Evolutionary conservation across 2,329 filamentous ascomycete species (phyloP).

Genomic region (Sporothrix phasma): DNA sequence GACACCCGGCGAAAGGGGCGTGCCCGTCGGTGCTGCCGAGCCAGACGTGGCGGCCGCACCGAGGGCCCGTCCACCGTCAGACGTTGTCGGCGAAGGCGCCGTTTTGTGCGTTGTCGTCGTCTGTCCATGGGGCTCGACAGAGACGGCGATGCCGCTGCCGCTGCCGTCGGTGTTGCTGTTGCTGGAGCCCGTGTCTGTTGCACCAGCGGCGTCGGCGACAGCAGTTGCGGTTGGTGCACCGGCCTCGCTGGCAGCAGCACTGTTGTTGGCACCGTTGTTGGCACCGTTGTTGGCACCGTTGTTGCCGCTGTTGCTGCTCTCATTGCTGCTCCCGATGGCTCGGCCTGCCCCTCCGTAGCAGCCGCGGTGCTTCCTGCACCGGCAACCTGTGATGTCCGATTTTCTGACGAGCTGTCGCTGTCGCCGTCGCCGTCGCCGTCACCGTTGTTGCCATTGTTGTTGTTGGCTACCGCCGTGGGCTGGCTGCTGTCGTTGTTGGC

Average conservation of each 20-base stretch:
- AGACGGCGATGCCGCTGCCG: constrained; percentile 4
- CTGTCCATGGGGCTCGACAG: constrained; percentile 8
- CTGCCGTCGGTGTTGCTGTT: no score
- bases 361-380: background rate
- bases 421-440: no score
- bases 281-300: background rate
- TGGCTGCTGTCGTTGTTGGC: background rate
- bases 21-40: background rate
- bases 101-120: background rate
- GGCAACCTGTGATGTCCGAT: background rate
- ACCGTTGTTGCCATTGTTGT: background rate
- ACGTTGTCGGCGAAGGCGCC: background rate
- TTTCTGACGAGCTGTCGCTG: background rate
- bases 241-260: background rate
- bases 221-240: background rate
- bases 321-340: background rate
- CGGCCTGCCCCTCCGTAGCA: background rate
- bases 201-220: background rate
- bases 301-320: background rate
- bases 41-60: background rate
- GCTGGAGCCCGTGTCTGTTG: background rate
- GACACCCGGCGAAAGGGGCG: background rate
- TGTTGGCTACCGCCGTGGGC: background rate
- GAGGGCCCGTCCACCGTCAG: background rate
- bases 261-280: background rate